A percentile compares a stretch with the other conserved stretches of the same genome.
Conservation (phyloP, 176 grass and related monocot genomes). For the Thinopyrum elongatum region DNA sequence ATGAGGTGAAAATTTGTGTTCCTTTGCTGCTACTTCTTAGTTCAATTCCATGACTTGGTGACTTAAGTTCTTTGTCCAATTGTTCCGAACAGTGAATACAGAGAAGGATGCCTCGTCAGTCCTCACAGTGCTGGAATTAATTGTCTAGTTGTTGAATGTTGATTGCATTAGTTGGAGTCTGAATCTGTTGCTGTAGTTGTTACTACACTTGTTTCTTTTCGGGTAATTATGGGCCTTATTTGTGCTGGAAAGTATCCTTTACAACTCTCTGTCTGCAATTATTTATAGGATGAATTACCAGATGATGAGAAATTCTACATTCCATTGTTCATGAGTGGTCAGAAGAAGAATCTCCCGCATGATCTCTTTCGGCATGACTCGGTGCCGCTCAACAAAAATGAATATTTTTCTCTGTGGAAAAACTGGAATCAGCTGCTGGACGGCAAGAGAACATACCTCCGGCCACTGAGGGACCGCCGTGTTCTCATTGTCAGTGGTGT, state of each 20-base stretch:
- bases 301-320: not conserved
- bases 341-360: not conserved
- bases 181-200: not conserved
- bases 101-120: no score
- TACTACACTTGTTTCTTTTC: not conserved
- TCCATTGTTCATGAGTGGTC: not conserved
- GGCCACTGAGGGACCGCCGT: not conserved
- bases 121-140: no score
- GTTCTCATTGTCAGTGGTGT: not conserved
- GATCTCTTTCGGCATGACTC: not conserved
- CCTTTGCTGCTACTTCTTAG: no score
- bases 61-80: no score
- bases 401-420: not conserved
- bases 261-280: not conserved
- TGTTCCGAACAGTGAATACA: no score
- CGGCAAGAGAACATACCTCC: conserved; percentile 11
- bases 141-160: not conserved
- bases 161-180: not conserved
- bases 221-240: no score
- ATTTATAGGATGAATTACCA: not conserved
- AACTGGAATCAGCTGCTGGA: not conserved
- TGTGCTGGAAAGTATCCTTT: not conserved
- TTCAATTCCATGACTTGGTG: no score
- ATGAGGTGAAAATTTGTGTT: no score
- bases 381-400: not conserved